Evolutionary conservation across 177 flowering plant species (phyloP), one percentile per base, ranked within the genome.

Genomic region (Vitis hybrid): DNA sequence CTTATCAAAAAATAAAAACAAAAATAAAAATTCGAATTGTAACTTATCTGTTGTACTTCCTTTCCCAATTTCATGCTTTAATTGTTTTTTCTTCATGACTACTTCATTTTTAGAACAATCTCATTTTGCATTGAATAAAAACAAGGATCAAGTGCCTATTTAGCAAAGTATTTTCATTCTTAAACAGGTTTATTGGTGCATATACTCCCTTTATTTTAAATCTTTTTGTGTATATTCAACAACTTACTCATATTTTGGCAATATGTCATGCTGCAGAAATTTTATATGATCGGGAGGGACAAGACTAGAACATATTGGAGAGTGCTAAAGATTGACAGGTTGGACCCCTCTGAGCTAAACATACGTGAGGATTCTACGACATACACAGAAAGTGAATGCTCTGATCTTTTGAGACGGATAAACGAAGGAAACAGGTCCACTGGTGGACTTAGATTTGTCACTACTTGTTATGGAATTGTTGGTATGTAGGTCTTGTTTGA

Each of bases 211-310:
- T 40, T 7, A 40, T 40, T 40, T 40, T 58, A 58, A n/a, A 58
- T 58, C 9, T 24, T 58, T 58, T 14, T 18, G 4, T n/a, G 27
- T 18, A 58, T n/a, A 24, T 63, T 63, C 16, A 6, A 14, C 19
- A 24, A 15, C 52, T 48, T 12, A 24, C 56, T 11, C 15, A 12
- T 19, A 30, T 27, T 67, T 32, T n/a, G 18, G 4, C 56, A 18
- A 2, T 27, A 16, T 54, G 11, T 52, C 16, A 56, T 67, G 32
- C 24, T 62, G 7, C 81, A 84, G 87, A 84, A 78, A 6, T 84
- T 82, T 75, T 84, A 84, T 76, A 82, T 84, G 87, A 80, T 84
- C 8, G 87, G 87, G 48, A 82, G 85, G 73, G 78, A 84, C 65
- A 80, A 80, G 70, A 71, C 74, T 40, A 72, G 85, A 67, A 75